phyloP scores from a whole-genome alignment of 2,329 filamentous ascomycete species.

The Diaporthe sp. region DNA sequence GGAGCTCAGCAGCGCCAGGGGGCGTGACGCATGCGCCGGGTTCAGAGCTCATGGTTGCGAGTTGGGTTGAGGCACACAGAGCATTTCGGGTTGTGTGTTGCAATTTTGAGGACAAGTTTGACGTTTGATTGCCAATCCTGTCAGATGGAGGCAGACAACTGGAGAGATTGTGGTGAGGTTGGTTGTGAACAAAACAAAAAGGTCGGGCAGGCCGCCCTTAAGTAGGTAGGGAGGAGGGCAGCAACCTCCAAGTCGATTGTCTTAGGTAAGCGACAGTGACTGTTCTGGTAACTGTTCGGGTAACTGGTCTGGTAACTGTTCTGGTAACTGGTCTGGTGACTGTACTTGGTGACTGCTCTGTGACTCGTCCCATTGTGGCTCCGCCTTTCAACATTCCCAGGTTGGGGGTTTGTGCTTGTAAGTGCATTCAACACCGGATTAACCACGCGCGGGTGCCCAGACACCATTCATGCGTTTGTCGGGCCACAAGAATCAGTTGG shows the following conservation, averaged over 20 bases:
- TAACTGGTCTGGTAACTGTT: neutral
- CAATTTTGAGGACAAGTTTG: too few species aligned
- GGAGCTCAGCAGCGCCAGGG: neutral
- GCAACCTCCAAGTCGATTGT: neutral
- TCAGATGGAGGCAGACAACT: too few species aligned
- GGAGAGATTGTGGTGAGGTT: neutral
- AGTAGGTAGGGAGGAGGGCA: neutral
- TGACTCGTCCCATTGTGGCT: neutral
- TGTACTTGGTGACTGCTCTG: neutral
- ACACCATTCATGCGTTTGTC: neutral
- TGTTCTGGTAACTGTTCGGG: neutral
- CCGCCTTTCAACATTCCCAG: neutral
- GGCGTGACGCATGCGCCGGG: neutral
- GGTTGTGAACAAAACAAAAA: neutral
- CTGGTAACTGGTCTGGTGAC: neutral
- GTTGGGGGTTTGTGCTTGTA: neutral
- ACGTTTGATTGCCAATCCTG: neutral
- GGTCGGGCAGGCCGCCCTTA: neutral
- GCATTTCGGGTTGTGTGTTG: neutral
- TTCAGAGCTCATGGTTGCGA: neutral
- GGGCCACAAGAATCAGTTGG: neutral
- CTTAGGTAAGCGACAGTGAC: neutral
- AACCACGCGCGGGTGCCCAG: neutral
- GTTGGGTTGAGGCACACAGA: neutral
- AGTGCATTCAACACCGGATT: neutral